Evolutionary conservation across 1,284 basidiomycete species (phyloP).

Genomic region (Earliella scabrosa): DNA sequence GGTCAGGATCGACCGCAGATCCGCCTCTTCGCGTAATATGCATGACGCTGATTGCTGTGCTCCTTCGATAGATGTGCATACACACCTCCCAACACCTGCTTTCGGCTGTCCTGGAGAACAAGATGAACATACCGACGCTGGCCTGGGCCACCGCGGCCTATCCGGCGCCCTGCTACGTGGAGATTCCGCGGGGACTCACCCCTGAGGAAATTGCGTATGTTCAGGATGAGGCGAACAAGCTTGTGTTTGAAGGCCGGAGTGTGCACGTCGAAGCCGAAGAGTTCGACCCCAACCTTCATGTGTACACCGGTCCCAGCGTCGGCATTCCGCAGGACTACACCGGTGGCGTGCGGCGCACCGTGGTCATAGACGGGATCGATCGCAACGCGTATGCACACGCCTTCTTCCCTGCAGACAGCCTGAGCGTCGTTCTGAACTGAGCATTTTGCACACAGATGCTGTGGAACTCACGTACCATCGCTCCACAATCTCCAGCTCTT

Average conservation of each 20-base stretch:
- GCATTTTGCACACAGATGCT: conserved; percentile 58
- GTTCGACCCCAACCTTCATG: conserved; percentile 48
- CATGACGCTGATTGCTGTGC: neutral
- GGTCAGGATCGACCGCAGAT: neutral
- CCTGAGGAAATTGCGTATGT: conserved; percentile 64
- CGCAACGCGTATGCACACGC: conserved; percentile 66
- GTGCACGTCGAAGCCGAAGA: conserved; percentile 74
- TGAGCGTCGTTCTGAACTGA: no score
- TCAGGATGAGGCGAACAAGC: conserved; percentile 69
- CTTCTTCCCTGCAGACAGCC: neutral
- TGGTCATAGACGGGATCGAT: conserved; percentile 83
- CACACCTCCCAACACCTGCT: conserved; percentile 86
- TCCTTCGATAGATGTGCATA: conserved; percentile 67
- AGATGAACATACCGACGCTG: conserved; percentile 74
- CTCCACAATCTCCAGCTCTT: conserved; percentile 76
- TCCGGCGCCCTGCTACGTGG: conserved; percentile 76
- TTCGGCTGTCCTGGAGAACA: conserved; percentile 78
- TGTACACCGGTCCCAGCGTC: conserved; percentile 54
- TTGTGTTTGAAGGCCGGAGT: conserved; percentile 65
- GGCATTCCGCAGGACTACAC: conserved; percentile 73
- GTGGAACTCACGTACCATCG: conserved; percentile 83
- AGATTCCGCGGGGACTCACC: conserved; percentile 74
- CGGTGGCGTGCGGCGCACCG: conserved; percentile 79
- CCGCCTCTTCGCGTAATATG: neutral
- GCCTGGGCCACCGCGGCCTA: conserved; percentile 81